Conservation (phyloP, 2,329 filamentous ascomycete species). For the Cyphellophora attinorum region DNA sequence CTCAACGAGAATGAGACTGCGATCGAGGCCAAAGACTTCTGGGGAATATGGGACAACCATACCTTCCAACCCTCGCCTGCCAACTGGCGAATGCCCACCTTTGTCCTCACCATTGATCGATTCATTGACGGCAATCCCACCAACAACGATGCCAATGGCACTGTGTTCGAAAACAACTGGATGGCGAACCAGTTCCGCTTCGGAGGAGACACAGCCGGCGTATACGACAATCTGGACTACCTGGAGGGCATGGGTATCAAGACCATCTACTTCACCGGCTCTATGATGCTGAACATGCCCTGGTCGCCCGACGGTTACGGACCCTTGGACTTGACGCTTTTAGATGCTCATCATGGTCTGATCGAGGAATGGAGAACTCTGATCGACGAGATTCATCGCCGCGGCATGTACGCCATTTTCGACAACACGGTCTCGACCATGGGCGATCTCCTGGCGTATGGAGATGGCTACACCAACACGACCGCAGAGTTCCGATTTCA, state of each 20-base stretch:
- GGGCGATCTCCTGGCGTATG: constrained; percentile 43
- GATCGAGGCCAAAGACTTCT: constrained; percentile 38
- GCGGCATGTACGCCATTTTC: constrained; percentile 45
- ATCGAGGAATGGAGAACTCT: constrained; percentile 39
- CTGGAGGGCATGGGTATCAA: constrained; percentile 44
- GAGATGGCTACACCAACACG: constrained; percentile 37
- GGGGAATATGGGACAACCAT: constrained; percentile 34
- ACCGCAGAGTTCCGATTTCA: constrained; percentile 36
- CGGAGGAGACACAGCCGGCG: constrained; percentile 41
- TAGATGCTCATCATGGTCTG: constrained; percentile 44
- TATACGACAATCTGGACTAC: constrained; percentile 43
- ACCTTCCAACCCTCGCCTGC: constrained; percentile 34
- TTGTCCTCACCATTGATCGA: constrained; percentile 44
- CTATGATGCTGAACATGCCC: constrained; percentile 43
- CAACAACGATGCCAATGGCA: constrained; percentile 45
- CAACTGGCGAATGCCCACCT: constrained; percentile 48
- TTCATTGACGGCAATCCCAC: constrained; percentile 45
- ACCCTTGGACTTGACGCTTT: constrained; percentile 42
- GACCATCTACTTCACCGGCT: constrained; percentile 40
- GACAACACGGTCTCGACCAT: constrained; percentile 50
- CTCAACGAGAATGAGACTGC: constrained; percentile 42
- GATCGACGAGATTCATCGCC: constrained; percentile 39
- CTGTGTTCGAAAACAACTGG: constrained; percentile 41
- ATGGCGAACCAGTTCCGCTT: constrained; percentile 42
- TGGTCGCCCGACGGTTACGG: constrained; percentile 43